Evolutionary conservation across 257 asterid species (phyloP), one percentile per base, ranked within the genome.

Genomic region (Mitragyna speciosa): DNA sequence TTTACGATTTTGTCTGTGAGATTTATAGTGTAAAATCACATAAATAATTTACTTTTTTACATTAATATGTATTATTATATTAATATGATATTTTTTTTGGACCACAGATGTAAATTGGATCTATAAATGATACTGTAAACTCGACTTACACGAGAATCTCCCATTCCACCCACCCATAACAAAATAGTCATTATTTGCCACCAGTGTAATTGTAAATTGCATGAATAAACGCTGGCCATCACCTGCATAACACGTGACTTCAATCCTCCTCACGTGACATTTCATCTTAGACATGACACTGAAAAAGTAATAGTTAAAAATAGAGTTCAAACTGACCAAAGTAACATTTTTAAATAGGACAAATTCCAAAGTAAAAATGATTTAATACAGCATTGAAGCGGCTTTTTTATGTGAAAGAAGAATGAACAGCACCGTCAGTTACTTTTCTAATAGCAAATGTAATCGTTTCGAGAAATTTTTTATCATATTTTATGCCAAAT

Each of bases 291-390:
- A 36, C 58, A 51, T 30, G 49, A 45, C 70, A 54, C 61, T 22
- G 24, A 41, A 54, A 83, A 80, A 56, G 79, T 79, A 72, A 77
- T 70, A 72, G 20, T 63, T 74, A 78, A 31, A 69, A 78, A 76
- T 70, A 12, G 79, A 70, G 59, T 72, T 84, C 59, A 83, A 84
- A 20, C 80, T 82, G 83, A 75, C 83, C 83, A 79, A 79, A 73
- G 80, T 59, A 36, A 52, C 71, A 31, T 73, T 74, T 65, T 80
- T 64, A 64, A 45, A 80, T 49, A 45, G 73, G 24, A n/a, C 10
- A 28, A 43, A 1, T 76, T 52, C 51, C 76, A 80, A 83, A 76
- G 84, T 47, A 80, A 84, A 77, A 82, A 84, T 84, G 84, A 84
- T 78, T 73, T 54, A 59, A n/a, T 52, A 74, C 63, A 39, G 73